Conservation (phyloP, 176 grass and related monocot genomes). For the Oryza coarctata region DNA sequence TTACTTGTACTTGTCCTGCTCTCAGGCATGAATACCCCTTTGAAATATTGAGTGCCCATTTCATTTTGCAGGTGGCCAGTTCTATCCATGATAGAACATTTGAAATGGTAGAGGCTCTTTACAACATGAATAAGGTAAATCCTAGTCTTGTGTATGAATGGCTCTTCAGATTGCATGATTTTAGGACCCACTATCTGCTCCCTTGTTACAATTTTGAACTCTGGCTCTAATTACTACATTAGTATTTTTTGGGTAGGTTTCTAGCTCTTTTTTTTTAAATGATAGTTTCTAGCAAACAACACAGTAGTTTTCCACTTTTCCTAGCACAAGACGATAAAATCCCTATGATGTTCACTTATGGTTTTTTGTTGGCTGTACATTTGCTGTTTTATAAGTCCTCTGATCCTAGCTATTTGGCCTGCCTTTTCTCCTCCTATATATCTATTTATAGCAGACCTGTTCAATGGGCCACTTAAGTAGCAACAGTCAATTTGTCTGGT, state of each 20-base stretch:
- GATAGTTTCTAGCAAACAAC: not conserved
- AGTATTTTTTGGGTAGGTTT: too few relatives aligned
- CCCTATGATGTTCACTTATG: not conserved
- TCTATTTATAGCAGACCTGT: not conserved
- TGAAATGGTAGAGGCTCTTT: conserved; percentile 96
- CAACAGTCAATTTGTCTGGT: conserved; percentile 5
- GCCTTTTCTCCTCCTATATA: not conserved
- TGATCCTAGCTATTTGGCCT: not conserved
- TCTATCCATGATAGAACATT: conserved; percentile 72
- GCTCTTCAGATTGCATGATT: not conserved
- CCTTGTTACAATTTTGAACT: not conserved
- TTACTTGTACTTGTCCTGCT: not conserved
- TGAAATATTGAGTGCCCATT: conserved; percentile 18
- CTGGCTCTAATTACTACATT: conserved; percentile 10
- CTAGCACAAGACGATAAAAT: conserved; percentile 4
- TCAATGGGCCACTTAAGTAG: conserved; percentile 4
- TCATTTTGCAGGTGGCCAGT: conserved; percentile 65
- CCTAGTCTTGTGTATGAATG: conserved; percentile 5
- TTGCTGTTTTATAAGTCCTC: not conserved
- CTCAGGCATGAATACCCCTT: conserved; percentile 13
- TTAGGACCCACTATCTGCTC: not conserved
- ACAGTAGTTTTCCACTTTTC: not conserved
- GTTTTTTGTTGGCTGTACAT: not conserved
- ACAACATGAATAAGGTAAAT: conserved; percentile 92
- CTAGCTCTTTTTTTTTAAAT: not conserved